A percentile compares a stretch with the other conserved stretches of the same genome.
These are phyloP conservation scores for Sphaerosporella brunnea DNA, from an alignment of 495 filamentous ascomycete species.

Conservation along the genomic window DNA sequence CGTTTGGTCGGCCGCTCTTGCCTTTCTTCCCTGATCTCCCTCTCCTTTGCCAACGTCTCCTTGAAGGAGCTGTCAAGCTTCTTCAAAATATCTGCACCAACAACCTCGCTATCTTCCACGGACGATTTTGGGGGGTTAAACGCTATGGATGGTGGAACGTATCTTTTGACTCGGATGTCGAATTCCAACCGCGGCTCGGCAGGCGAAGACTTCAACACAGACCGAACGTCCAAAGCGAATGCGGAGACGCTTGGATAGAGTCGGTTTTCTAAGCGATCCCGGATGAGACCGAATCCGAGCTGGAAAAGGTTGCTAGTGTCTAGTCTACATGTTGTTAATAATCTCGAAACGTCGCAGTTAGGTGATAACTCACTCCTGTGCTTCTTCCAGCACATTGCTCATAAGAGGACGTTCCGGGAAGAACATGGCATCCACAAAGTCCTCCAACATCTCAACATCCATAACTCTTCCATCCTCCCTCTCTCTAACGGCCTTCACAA, in stretches of 20 bases:
- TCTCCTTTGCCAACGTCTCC: neutral
- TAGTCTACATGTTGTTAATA: conserved; percentile 11
- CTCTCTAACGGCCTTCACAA: conserved; percentile 62
- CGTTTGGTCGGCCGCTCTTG: neutral
- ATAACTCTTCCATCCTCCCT: conserved; percentile 43
- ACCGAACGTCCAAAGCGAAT: conserved; percentile 24
- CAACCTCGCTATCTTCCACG: neutral
- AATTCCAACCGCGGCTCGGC: conserved; percentile 16
- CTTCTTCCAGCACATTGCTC: conserved; percentile 64
- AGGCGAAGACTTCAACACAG: conserved; percentile 18
- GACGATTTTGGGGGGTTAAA: too few relatives aligned
- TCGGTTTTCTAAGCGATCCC: conserved; percentile 17
- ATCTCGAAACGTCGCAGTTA: neutral
- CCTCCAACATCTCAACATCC: conserved; percentile 53
- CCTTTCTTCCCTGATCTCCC: neutral
- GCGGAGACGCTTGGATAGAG: conserved; percentile 23
- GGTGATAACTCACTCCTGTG: conserved; percentile 34
- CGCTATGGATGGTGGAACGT: neutral
- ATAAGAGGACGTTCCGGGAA: conserved; percentile 71
- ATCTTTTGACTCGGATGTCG: conserved; percentile 1
- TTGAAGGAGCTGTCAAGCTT: neutral
- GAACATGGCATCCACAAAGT: conserved; percentile 69
- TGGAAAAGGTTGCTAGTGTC: conserved; percentile 18
- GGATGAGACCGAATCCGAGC: conserved; percentile 18
- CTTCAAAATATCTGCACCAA: conserved; percentile 1